Conservation (phyloP, 2,329 filamentous ascomycete species). For the Madurella fahalii region DNA sequence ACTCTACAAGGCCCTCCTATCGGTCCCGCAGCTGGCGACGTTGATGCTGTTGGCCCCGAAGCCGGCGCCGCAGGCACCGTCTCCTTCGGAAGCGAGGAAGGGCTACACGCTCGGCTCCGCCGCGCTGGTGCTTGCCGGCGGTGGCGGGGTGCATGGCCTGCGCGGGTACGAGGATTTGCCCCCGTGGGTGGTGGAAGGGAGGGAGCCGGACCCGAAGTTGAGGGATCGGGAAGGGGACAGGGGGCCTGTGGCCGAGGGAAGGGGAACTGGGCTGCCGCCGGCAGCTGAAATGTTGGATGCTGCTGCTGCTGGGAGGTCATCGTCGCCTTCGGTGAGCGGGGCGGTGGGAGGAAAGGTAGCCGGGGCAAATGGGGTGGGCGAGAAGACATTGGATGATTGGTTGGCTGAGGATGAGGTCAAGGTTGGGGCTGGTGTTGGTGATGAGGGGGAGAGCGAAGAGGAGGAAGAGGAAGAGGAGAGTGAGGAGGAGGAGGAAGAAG, state of each 20-base stretch:
- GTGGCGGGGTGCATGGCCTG: conserved; percentile 68
- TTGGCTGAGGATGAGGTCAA: conserved; percentile 63
- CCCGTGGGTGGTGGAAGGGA: conserved; percentile 75
- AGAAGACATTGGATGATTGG: conserved; percentile 91
- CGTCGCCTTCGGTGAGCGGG: conserved; percentile 47
- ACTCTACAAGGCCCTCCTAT: conserved; percentile 79
- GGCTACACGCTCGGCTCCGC: conserved; percentile 78
- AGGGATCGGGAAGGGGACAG: conserved; percentile 47
- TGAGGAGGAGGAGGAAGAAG: conserved; percentile 12
- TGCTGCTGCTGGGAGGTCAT: conserved; percentile 34
- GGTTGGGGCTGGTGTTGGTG: background rate
- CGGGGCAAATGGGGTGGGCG: conserved; percentile 52
- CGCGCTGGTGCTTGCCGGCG: conserved; percentile 76
- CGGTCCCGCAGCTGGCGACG: conserved; percentile 80
- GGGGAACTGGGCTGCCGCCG: conserved; percentile 40
- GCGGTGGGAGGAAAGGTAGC: conserved; percentile 17
- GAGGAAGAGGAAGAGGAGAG: conserved; percentile 46
- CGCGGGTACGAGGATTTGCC: conserved; percentile 76
- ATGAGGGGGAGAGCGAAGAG: conserved; percentile 58
- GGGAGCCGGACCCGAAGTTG: conserved; percentile 72
- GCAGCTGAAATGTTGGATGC: conserved; percentile 63
- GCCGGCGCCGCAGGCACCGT: conserved; percentile 84
- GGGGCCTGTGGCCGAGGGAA: conserved; percentile 37
- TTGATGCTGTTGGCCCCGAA: conserved; percentile 91
- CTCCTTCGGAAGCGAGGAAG: conserved; percentile 78